phyloP scores from a whole-genome alignment of 2,329 filamentous ascomycete genomes.

The Colletotrichum theobromicola region DNA sequence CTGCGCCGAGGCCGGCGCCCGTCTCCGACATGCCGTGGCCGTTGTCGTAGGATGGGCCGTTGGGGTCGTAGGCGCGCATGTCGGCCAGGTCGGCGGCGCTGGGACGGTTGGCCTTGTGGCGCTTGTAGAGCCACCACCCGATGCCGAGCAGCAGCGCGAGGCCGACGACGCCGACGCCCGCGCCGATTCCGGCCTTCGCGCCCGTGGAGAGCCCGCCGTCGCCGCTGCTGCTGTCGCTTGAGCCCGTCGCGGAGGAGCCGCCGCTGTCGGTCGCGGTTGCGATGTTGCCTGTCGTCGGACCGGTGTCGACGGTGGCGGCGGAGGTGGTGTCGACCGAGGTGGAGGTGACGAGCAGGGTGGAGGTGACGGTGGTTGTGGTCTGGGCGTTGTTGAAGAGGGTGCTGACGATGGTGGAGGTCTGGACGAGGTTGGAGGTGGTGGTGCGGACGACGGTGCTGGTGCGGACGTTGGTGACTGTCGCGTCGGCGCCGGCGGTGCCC shows the following conservation, averaged over 20 bases:
- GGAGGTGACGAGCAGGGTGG: conserved; percentile 38
- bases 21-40: conserved; percentile 13
- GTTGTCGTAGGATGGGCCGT: conserved; percentile 24
- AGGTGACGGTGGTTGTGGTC: conserved; percentile 43
- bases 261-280: conserved; percentile 20
- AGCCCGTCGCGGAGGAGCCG: neutral
- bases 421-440: conserved; percentile 29
- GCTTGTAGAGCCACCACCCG: conserved; percentile 24
- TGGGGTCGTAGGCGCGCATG: conserved; percentile 43
- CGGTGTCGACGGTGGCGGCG: conserved; percentile 25
- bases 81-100: conserved; percentile 23
- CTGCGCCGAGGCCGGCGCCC: neutral
- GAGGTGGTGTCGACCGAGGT: conserved; percentile 35
- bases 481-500: conserved; percentile 31
- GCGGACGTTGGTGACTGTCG: neutral
- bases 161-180: conserved; percentile 41
- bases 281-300: conserved; percentile 29
- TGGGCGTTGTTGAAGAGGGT: conserved; percentile 33
- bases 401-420: conserved; percentile 27
- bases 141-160: conserved; percentile 28
- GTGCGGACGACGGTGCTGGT: conserved; percentile 30
- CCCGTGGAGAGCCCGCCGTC: conserved; percentile 40
- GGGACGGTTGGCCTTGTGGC: conserved; percentile 17
- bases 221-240: conserved; percentile 15
- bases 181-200: conserved; percentile 50